Base-by-base conservation (phyloP, 202 grass and related monocot species). In the Panicum virgatum region DNA sequence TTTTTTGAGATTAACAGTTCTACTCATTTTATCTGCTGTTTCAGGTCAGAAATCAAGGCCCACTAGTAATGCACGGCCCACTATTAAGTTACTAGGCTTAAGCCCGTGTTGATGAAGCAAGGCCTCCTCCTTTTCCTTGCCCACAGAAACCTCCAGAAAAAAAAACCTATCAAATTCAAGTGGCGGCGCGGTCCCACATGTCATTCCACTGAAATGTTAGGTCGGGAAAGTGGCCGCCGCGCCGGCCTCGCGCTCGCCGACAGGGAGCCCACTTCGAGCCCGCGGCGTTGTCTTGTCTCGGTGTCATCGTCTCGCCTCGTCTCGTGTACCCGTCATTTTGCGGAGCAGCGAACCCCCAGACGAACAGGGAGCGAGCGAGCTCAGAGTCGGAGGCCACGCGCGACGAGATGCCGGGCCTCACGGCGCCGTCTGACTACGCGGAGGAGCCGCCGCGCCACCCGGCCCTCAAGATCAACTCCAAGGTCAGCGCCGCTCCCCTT, bases 361-460 rank as follows among this genome's bases (percentile, higher is more conserved):
- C 72, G 78, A 62, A 3, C 72, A 48, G 61, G 25, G 2, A 34
- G 32, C 3, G 2, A 34, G 32, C 3, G 4, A 34, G 13, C 18
- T 11, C 22, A 42, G 42, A 34, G 40, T 11, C 22, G 48, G 42
- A 34, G 40, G 66, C 23, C 23, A 66, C 46, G 38, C 25, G 14
- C 57, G 27, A 22, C 13, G 30, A 34, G 56, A 76, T 93, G 92
- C 89, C 92, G 29, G 90, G 96, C 22, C 79, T 98, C 30, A 89
- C 78, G 44, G 89, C 71, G 56, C 96, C 90, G 36, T 80, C 90
- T 37, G 75, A 79, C 88, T 98, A 98, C 87, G 87, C 80, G 47
- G 79, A 86, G 53, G 96, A 98, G 85, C 96, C 96, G 44, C 87
- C 88, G 39, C 92, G 96, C 54, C 92, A 98, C 61, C 90, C 90